phyloP scores from a whole-genome alignment of 306 rosid species.

The Pterocarpus macrocarpus region DNA sequence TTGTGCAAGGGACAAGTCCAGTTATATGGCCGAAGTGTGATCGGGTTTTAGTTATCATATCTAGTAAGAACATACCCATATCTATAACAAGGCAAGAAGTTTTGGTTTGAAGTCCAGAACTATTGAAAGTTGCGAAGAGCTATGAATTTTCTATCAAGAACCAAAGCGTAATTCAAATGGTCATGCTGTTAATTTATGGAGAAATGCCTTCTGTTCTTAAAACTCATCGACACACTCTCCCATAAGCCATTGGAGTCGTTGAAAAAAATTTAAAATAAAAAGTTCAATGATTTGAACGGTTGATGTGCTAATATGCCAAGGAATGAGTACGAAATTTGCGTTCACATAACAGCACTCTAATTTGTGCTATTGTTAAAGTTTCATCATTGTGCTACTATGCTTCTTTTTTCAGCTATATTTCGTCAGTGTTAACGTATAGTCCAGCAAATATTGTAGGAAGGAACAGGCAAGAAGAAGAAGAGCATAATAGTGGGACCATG shows the following conservation, averaged over 20 bases:
- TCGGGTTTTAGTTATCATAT: neutral
- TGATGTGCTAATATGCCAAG: no score
- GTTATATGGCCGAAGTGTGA: neutral
- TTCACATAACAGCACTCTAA: no score
- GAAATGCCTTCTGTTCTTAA: no score
- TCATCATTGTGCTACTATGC: neutral
- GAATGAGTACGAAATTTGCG: no score
- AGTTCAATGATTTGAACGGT: no score
- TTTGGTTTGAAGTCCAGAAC: neutral
- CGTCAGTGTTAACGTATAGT: neutral
- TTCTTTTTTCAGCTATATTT: neutral
- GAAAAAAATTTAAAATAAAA: no score
- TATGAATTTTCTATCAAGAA: neutral
- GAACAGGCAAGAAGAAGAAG: conserved; percentile 47
- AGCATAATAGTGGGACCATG: conserved; percentile 64
- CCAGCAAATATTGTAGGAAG: conserved; percentile 40
- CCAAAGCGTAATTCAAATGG: no score
- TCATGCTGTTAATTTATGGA: neutral
- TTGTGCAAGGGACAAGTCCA: neutral
- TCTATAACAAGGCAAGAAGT: neutral
- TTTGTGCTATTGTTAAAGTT: neutral
- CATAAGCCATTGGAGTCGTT: no score
- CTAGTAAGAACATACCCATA: neutral
- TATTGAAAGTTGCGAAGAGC: neutral
- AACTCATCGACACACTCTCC: no score